These are phyloP conservation scores for Picea glauca DNA, from an alignment of 75 land plant genomes.

Conservation along the genomic window DNA sequence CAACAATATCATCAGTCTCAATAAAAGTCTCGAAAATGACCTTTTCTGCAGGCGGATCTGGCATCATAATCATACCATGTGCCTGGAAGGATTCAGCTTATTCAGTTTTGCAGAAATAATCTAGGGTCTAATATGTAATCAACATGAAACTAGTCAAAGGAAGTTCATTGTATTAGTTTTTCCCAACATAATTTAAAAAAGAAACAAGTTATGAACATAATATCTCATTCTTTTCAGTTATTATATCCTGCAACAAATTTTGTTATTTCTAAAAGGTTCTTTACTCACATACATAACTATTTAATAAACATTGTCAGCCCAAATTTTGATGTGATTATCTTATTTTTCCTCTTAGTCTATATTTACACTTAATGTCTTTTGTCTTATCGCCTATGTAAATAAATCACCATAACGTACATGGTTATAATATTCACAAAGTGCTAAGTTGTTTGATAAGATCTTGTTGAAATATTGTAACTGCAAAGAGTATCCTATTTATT, in stretches of 20 bases:
- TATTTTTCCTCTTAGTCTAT: too few species aligned
- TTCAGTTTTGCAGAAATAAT: background rate
- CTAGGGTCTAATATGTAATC: constrained; percentile 1
- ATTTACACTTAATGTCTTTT: too few species aligned
- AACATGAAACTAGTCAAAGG: background rate
- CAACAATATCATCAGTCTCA: constrained; percentile 73
- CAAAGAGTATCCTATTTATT: too few species aligned
- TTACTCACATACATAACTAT: too few species aligned
- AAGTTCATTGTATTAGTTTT: background rate
- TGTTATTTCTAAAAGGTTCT: background rate
- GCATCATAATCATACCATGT: constrained; percentile 85
- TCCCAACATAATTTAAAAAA: background rate
- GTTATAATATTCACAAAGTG: too few species aligned
- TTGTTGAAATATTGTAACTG: too few species aligned
- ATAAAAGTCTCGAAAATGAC: constrained; percentile 84
- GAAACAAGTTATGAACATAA: background rate
- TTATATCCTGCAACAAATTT: background rate
- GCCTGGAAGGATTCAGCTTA: constrained; percentile 27
- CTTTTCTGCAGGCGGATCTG: constrained; percentile 57
- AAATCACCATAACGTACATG: too few species aligned
- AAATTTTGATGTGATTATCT: too few species aligned
- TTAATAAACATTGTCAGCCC: too few species aligned
- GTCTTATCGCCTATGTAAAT: too few species aligned
- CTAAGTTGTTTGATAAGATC: too few species aligned
- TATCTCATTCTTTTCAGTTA: too few species aligned